Evolutionary conservation across 495 filamentous ascomycete genomes (phyloP), one percentile per base, ranked within the genome.

Genomic region (Aspergillus haitiensis): DNA sequence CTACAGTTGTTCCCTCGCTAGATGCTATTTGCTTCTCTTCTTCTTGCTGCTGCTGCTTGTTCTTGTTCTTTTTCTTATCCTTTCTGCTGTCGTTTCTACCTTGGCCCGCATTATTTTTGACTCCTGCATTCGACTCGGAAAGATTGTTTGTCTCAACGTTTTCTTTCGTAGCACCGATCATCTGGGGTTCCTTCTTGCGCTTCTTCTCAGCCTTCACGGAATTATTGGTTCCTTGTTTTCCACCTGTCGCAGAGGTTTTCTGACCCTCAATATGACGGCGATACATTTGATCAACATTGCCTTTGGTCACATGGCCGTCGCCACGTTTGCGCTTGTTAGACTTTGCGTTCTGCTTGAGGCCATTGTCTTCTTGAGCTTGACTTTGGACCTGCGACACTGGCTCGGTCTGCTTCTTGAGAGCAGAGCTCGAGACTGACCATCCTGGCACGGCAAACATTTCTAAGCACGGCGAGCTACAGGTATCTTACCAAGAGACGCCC

Each of bases 381-480:
- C 61, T 64, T 46, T 68, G 62, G n/a, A 64, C 18, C 49, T 68
- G 68, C 18, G 62, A 49, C 33, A 58, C 48, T n/a, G 65, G 50
- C 34, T 84, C 79, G 33, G 74, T 80, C 75, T 97, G 92, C 21
- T 83, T 72, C 72, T 88, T 90, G 52, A 92, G 82, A 48, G 76
- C 77, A 64, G 84, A 81, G 53, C 85, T 80, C 60, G 90, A 81
- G 31, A 97, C 78, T 18, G 89, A 88, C 90, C 92, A 96, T 61
- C 93, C 94, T 62, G 89, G 89, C 54, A 97, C 93, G 5, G 92
- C 85, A 70, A 98, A 98, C 94, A 98, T 97, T 61, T 39, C 75
- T 61, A 18, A 18, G 27, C n/a, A 18, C 44, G 2, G 55, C 3
- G 21, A 27, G 21, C 3, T 3, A 27, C 21, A 27, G 21, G 21